phyloP scores from a whole-genome alignment of 2,329 filamentous ascomycete species.

The Fonsecaea nubica region DNA sequence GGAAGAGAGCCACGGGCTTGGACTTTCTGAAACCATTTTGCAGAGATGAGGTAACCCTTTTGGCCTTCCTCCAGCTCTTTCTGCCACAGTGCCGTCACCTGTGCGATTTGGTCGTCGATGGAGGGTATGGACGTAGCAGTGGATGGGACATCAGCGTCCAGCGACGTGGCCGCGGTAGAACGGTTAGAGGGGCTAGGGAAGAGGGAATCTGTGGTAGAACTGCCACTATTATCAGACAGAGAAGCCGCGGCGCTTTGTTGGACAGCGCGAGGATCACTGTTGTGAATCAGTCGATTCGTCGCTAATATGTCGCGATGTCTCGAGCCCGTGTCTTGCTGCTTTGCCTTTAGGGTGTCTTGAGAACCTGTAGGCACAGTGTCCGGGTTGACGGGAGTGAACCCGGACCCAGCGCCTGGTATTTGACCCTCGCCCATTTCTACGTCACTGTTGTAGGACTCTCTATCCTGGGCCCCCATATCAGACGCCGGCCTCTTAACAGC shows the following conservation, averaged over 20 bases:
- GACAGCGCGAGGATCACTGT: constrained; percentile 50
- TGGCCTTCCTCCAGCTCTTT: constrained; percentile 70
- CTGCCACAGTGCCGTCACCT: constrained; percentile 66
- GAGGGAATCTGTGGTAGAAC: constrained; percentile 47
- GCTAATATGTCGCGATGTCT: constrained; percentile 34
- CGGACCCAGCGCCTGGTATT: constrained; percentile 10
- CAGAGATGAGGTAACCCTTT: constrained; percentile 78
- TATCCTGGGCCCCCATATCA: constrained; percentile 57
- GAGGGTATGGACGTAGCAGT: constrained; percentile 48
- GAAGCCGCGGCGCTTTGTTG: constrained; percentile 36
- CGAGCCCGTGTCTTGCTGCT: constrained; percentile 34
- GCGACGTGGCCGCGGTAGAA: constrained; percentile 45
- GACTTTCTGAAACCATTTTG: constrained; percentile 77
- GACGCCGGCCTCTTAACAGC: constrained; percentile 61
- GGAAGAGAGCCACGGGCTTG: constrained; percentile 68
- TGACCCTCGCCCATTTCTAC: constrained; percentile 45
- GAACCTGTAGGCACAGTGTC: constrained; percentile 20
- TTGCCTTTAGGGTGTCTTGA: constrained; percentile 34
- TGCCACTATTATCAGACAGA: constrained; percentile 42
- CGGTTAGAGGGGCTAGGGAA: constrained; percentile 50
- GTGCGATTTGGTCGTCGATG: constrained; percentile 74
- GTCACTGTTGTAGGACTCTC: constrained; percentile 39
- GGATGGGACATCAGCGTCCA: constrained; percentile 38
- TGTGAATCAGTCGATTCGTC: constrained; percentile 36
- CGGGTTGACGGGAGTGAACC: constrained; percentile 23